Evolutionary conservation across 1,284 basidiomycete species (phyloP), one percentile per base, ranked within the genome.

Genomic region (Kwoniella shivajii): DNA sequence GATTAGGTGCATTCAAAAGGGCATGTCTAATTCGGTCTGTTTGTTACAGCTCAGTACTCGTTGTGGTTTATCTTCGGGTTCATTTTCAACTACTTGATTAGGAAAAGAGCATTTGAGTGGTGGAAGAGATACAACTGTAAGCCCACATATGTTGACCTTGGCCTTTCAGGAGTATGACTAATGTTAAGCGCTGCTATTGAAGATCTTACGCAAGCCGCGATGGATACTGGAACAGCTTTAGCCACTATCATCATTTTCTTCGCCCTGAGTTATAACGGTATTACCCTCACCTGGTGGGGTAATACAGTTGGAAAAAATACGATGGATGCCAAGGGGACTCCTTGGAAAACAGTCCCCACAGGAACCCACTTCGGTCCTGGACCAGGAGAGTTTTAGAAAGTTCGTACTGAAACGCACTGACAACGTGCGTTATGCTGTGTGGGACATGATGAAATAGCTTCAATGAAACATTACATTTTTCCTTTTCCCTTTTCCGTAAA

Each of bases 31-130:
- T 54, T 38, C 45, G 11, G 16, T 29, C 79, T 83, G 34, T 80
- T 84, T 48, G 84, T 24, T 26, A 1, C 49, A 56, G 54, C 59
- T 18, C 61, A 63, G 53, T 66, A 66, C 44, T 62, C 59, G 6
- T 53, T 66, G 2, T 64, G 84, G 30, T 87, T 87, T 72, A 78
- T 86, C 58, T 86, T 75, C 20, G 73, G 76, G 16, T 77, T 74
- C 64, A 30, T 78, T 49, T 76, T 77, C 63, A 72, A 77, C 50
- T 74, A 73, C 53, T 57, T 71, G 39, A 63, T 77, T 54, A 63
- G 73, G 4, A 61, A 56, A 34, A 49, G 59, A 20, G 61, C 64
- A 10, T 66, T 74, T 45, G 69, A 61, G 7, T 77, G 76, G 72
- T 79, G 77, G 77, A 62, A 67, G 49, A 58, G 71, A 41, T 78